These are phyloP conservation scores for Ophiostoma quercus DNA, from an alignment of 2,329 filamentous ascomycete species.

Conservation along the genomic window DNA sequence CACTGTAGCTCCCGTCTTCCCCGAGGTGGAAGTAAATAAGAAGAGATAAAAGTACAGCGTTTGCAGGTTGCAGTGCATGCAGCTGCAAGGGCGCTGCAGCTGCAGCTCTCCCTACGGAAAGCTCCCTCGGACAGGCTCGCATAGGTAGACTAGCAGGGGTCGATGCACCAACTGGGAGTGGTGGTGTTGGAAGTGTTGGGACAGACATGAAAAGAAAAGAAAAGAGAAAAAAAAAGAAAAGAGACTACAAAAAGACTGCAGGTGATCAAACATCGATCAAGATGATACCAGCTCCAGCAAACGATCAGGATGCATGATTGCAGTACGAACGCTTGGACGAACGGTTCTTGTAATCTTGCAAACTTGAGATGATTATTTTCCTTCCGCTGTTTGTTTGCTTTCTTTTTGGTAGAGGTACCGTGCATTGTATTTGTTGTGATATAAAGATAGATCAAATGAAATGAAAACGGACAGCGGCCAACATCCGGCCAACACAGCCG, in stretches of 20 bases:
- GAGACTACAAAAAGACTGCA: not conserved
- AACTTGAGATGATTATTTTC: not conserved
- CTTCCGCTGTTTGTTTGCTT: not conserved
- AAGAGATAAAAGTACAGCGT: too few relatives aligned
- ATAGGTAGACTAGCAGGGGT: not conserved
- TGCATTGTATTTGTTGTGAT: not conserved
- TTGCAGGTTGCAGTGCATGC: not conserved
- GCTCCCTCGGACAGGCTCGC: not conserved
- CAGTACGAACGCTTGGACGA: not conserved
- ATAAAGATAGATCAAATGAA: too few relatives aligned
- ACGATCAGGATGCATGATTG: too few relatives aligned
- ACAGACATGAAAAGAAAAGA: not conserved
- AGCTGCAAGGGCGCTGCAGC: not conserved
- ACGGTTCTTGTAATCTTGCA: not conserved
- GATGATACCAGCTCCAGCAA: too few relatives aligned
- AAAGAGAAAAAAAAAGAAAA: too few relatives aligned
- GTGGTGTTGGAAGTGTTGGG: slow-evolving; percentile 4
- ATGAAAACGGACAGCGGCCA: too few relatives aligned
- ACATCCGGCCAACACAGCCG: too few relatives aligned
- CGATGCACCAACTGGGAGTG: not conserved
- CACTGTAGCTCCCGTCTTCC: slow-evolving; percentile 14
- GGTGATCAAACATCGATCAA: not conserved
- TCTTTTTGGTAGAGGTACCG: not conserved
- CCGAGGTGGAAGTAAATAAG: not conserved
- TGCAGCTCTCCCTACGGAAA: not conserved